Percentiles rank a stretch among this genome's conserved stretches.
Conservation (phyloP, 2,329 filamentous ascomycete genomes). For the Sphaceloma murrayae region DNA sequence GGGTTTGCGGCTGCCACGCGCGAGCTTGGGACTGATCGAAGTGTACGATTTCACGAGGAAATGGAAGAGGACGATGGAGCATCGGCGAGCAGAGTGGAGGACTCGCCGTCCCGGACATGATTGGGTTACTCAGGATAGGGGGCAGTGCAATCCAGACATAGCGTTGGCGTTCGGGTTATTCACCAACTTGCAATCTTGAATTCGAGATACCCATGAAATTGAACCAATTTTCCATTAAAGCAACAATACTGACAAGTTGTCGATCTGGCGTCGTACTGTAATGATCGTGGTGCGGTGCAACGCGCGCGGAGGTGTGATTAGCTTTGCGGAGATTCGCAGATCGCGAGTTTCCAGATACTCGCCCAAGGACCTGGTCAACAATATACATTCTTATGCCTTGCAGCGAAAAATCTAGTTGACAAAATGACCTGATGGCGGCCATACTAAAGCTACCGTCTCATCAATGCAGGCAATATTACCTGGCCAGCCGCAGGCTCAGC, state of each 20-base stretch:
- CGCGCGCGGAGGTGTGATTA: slow-evolving; percentile 1
- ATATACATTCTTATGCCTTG: no score
- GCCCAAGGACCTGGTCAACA: no score
- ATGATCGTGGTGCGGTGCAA: neutral
- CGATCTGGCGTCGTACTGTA: neutral
- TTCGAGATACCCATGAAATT: slow-evolving; percentile 6
- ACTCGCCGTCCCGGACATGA: slow-evolving; percentile 8
- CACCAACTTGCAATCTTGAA: slow-evolving; percentile 1
- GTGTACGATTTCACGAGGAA: slow-evolving; percentile 5
- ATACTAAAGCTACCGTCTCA: neutral
- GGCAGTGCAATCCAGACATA: no score
- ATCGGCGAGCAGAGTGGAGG: neutral
- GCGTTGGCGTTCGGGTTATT: neutral
- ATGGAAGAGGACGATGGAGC: neutral
- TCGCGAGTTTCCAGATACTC: slow-evolving; percentile 11
- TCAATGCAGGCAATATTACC: slow-evolving; percentile 68
- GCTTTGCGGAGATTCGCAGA: slow-evolving; percentile 5
- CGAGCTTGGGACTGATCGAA: slow-evolving; percentile 3
- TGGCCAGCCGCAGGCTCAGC: slow-evolving; percentile 65
- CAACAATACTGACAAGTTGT: neutral
- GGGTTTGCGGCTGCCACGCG: slow-evolving; percentile 1
- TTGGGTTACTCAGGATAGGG: no score
- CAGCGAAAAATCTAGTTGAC: no score
- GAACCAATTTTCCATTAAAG: slow-evolving; percentile 7
- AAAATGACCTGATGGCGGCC: neutral